Base-by-base conservation (phyloP, 2,329 filamentous ascomycete species). In the Ascochyta rabiei region DNA sequence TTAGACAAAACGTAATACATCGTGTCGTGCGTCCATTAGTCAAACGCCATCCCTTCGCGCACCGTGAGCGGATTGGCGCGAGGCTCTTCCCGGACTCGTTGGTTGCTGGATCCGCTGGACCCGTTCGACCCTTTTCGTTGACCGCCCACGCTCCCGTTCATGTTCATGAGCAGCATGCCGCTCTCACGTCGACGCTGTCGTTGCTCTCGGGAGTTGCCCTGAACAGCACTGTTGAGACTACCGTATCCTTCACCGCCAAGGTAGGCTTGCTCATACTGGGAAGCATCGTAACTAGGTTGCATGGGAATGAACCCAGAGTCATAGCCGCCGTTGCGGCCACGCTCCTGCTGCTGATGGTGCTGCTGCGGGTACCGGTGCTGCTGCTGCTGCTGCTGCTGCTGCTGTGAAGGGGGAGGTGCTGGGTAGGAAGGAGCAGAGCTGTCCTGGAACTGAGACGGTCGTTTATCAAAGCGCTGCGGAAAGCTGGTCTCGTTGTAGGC, bases 401-500 rank as follows among this genome's bases (percentile, higher is more conserved):
- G 64, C 31, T 63, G 66, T 10, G 65, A 63, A 13, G 66, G 67
- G 19, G 63, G 69, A 1, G 65, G 58, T n/a, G 65, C 67, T 30
- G 63, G 52, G 62, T 68, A 54, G 51, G 61, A 51, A 42, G 59
- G 61, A 69, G 73, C 35, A 28, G 45, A 44, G 30, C 43, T 52
- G 16, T 49, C 53, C 48, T 66, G 63, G 53, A 66, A 67, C 23
- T 57, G 59, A 28, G 65, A 64, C 16, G 67, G 64, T 42, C 61
- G 63, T 31, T 65, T 61, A 34, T 71, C 66, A 42, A 67, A 65
- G 23, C 58, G 61, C 26, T 65, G 63, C 40, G 62, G 68, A 68
- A 86, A 84, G 9, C 78, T 78, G 9, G 80, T 81, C 61, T 86
- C 84, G 52, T 84, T 82, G 67, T 87, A 87, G 2, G 81, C 81